Conservation (phyloP, 257 asterid genomes). For the Nicotiana benthamiana region DNA sequence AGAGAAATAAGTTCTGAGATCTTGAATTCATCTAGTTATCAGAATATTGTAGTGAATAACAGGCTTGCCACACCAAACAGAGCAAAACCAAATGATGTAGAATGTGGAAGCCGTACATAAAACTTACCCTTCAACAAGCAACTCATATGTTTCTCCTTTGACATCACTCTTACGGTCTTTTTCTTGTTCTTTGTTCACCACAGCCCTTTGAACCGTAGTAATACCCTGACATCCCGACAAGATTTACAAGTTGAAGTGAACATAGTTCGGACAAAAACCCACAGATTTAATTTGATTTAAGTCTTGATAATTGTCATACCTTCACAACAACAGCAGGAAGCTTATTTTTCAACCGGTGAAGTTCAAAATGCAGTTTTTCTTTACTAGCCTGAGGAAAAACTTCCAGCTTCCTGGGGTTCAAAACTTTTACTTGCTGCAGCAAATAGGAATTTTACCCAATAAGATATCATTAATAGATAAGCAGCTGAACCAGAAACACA, state of each 20-base stretch:
- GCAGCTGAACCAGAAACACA: not conserved
- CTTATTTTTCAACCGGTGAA: constrained; percentile 51
- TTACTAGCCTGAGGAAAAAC: constrained; percentile 40
- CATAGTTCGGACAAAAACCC: too few relatives aligned
- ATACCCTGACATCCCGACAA: constrained; percentile 54
- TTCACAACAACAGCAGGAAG: constrained; percentile 73
- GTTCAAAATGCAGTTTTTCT: constrained; percentile 62
- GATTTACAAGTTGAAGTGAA: not conserved
- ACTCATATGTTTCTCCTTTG: constrained; percentile 35
- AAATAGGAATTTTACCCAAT: constrained; percentile 6
- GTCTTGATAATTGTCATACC: constrained; percentile 38
- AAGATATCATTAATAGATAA: not conserved
- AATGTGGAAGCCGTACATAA: not conserved
- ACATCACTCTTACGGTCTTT: constrained; percentile 5
- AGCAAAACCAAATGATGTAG: constrained; percentile 1
- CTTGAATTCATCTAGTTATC: not conserved
- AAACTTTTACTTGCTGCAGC: constrained; percentile 57
- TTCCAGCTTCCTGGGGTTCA: constrained; percentile 45
- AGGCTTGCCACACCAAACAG: not conserved
- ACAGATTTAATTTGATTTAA: too few relatives aligned
- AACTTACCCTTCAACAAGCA: constrained; percentile 89
- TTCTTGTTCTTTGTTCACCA: constrained; percentile 44
- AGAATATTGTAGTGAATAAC: not conserved
- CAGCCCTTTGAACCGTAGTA: constrained; percentile 69
- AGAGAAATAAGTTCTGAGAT: not conserved